Conservation (phyloP, 768 basidiomycete species). For the Boletus patriciae region DNA sequence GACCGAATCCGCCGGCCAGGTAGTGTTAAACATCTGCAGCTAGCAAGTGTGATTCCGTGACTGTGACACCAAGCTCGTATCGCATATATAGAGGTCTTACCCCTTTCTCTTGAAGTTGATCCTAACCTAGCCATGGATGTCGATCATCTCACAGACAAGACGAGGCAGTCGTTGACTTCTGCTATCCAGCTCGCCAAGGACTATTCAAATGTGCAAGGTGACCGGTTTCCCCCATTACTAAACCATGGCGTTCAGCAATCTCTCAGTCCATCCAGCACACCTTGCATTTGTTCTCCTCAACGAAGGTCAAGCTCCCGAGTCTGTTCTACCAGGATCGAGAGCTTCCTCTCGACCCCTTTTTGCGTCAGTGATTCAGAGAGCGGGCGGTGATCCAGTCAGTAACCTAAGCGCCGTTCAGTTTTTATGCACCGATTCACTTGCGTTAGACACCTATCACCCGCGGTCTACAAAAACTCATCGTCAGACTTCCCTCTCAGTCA, state of each 20-base stretch:
- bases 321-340: constrained; percentile 36
- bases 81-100: neutral
- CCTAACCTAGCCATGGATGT: constrained; percentile 42
- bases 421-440: neutral
- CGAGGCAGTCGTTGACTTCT: constrained; percentile 64
- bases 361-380: constrained; percentile 71
- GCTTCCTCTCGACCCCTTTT: constrained; percentile 60
- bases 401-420: neutral
- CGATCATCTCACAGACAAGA: constrained; percentile 81
- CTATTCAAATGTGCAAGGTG: constrained; percentile 79
- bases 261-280: constrained; percentile 77
- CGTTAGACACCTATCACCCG: constrained; percentile 60
- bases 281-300: constrained; percentile 79
- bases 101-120: neutral
- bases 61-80: neutral
- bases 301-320: constrained; percentile 46
- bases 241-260: neutral
- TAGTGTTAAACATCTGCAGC: constrained; percentile 51
- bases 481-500: constrained; percentile 77
- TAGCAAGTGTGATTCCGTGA: neutral
- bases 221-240: neutral
- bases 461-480: constrained; percentile 70
- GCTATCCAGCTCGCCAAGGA: constrained; percentile 83
- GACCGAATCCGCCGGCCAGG: constrained; percentile 84
- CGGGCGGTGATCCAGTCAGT: constrained; percentile 81